Evolutionary conservation across 2,329 filamentous ascomycete species (phyloP), one percentile per base, ranked within the genome.

Genomic region (Graphilbum fragrans): DNA sequence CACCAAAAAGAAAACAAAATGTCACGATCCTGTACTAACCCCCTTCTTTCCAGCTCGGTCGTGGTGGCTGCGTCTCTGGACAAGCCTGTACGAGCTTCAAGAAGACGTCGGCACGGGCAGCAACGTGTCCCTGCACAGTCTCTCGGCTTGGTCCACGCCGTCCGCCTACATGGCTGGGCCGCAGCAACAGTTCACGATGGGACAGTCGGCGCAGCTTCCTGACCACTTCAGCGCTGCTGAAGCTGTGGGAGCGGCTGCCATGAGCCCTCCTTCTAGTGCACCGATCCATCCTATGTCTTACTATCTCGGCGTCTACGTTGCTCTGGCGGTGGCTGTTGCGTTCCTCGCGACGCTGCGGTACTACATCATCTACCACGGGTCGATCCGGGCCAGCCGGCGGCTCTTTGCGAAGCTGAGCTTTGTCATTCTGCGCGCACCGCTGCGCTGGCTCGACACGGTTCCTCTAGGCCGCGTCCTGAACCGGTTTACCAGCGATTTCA

Each of bases 401-500:
- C 65, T 88, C 4, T 90, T 87, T 48, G 68, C 75, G 19, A 70
- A 70, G 39, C 70, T 87, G 47, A 74, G 80, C 35, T 77, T 74
- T 49, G 68, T 74, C 1, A 69, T 90, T 11, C 65, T 90, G 4
- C 73, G 80, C 17, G 78, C 83, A 6, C 83, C 82, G 1, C 65
- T 88, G n/a, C 68, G 82, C 46, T 87, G 82, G 81, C 68, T 90
- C 31, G 84, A 90, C 53, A 88, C 83, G 0, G 79, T 86, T 0
- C 85, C 85, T 0, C 66, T 86, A 1, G 84, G 84, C 2, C 74
- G 84, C 36, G 74, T 88, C 31, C 64, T 88, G 18, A 90, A 90
- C 59, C 72, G 84, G 2, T 86, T 88, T 56, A 86, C 82, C 0
- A 68, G 80, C 3, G 84, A 90, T 58, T 87, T 90, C 57, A 76